Evolutionary conservation across 139 green algal species (phyloP).

Genomic region (Nannochloris sp.): DNA sequence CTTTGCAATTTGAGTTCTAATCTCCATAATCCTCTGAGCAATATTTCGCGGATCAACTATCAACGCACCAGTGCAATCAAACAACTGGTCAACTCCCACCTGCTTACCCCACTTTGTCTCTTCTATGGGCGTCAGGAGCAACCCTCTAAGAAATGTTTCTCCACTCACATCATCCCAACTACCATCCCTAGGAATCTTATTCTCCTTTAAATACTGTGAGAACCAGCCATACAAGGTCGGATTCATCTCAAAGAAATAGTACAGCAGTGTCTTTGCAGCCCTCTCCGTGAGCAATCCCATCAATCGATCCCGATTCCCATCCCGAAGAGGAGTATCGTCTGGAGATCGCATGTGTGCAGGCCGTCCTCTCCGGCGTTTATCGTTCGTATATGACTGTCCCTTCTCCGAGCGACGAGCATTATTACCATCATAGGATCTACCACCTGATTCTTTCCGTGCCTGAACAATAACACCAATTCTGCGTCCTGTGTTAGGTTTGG

Average conservation of each 20-base stretch:
- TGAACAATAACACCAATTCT: neutral
- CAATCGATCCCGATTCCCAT: constrained; percentile 70
- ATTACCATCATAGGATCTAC: constrained; percentile 9
- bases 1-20: constrained; percentile 53
- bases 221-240: constrained; percentile 31
- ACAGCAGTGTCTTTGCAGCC: constrained; percentile 61
- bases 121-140: constrained; percentile 58
- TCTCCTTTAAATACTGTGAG: constrained; percentile 33
- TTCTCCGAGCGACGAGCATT: constrained; percentile 9
- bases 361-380: constrained; percentile 31
- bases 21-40: constrained; percentile 78
- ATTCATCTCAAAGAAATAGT: constrained; percentile 58
- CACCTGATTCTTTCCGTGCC: neutral
- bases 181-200: constrained; percentile 60
- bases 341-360: constrained; percentile 27
- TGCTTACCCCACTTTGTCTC: constrained; percentile 29
- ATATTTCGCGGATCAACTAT: constrained; percentile 69
- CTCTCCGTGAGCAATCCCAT: constrained; percentile 70
- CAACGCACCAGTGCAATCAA: constrained; percentile 2
- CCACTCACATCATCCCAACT: constrained; percentile 72
- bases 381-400: constrained; percentile 3
- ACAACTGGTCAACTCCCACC: constrained; percentile 2
- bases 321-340: constrained; percentile 63
- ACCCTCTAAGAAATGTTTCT: constrained; percentile 65
- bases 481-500: too few species aligned